Conservation (phyloP, 176 grass and related monocot species). For the Juncus inflexus region DNA sequence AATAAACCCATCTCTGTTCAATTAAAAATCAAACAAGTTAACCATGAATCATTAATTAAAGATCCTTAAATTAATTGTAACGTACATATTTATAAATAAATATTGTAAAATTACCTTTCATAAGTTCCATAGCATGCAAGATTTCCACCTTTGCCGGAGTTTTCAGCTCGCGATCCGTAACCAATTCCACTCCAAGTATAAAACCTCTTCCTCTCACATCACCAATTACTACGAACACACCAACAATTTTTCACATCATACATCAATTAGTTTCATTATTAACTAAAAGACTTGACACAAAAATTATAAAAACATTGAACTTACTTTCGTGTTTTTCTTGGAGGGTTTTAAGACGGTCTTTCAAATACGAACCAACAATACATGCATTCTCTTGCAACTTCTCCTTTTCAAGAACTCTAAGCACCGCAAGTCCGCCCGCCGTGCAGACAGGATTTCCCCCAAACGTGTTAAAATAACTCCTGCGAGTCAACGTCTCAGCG, state of each 20-base stretch:
- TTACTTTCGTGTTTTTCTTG: conserved; percentile 84
- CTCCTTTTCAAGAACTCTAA: conserved; percentile 71
- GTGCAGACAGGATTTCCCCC: conserved; percentile 86
- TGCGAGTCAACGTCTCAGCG: conserved; percentile 67
- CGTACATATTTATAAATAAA: not conserved
- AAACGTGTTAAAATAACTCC: conserved; percentile 93
- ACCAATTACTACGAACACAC: conserved; percentile 58
- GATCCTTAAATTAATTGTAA: not conserved
- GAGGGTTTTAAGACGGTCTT: conserved; percentile 54
- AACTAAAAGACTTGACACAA: not conserved
- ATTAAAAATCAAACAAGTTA: conserved; percentile 4
- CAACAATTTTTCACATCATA: not conserved
- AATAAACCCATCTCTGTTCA: conserved; percentile 81
- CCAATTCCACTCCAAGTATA: conserved; percentile 95
- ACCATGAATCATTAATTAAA: too few relatives aligned
- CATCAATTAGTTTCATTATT: conserved; percentile 2
- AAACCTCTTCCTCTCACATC: conserved; percentile 83
- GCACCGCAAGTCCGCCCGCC: conserved; percentile 70
- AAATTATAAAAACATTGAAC: not conserved
- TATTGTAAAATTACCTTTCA: conserved; percentile 65
- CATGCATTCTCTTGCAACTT: conserved; percentile 82
- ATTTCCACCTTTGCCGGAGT: conserved; percentile 78
- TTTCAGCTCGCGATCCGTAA: conserved; percentile 65
- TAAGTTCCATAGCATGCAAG: conserved; percentile 70
- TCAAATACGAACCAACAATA: conserved; percentile 69